phyloP scores from a whole-genome alignment of 257 asterid species.

The Henckelia pumila region DNA sequence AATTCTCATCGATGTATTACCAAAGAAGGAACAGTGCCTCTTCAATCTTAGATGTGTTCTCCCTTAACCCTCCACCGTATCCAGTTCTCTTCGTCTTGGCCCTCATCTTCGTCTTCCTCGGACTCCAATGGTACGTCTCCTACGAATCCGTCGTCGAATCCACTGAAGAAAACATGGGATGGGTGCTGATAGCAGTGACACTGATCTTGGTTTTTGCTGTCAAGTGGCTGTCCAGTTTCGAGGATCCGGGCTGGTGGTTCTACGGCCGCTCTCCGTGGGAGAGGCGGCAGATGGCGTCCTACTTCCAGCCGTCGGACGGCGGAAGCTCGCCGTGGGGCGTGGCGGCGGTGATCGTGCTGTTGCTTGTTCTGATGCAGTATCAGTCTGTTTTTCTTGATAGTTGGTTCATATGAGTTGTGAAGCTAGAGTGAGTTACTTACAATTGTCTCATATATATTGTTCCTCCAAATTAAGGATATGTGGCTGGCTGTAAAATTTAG shows the following conservation, averaged over 20 bases:
- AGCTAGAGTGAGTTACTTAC: too few species aligned
- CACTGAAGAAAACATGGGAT: slow-evolving; percentile 72
- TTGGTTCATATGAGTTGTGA: slow-evolving; percentile 48
- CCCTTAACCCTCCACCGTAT: slow-evolving; percentile 65
- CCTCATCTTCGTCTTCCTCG: slow-evolving; percentile 65
- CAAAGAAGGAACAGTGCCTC: slow-evolving; percentile 48
- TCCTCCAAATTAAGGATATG: too few species aligned
- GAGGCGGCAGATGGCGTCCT: slow-evolving; percentile 31
- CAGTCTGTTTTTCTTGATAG: slow-evolving; percentile 72
- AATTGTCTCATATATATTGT: too few species aligned
- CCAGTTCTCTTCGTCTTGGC: slow-evolving; percentile 69
- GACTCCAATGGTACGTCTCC: slow-evolving; percentile 76
- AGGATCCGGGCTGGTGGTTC: slow-evolving; percentile 36
- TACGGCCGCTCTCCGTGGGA: slow-evolving; percentile 51
- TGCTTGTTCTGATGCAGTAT: slow-evolving; percentile 63
- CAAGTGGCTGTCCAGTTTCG: slow-evolving; percentile 47
- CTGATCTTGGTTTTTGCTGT: slow-evolving; percentile 55
- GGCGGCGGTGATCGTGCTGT: slow-evolving; percentile 66
- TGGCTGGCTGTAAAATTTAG: too few species aligned
- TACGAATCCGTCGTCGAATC: slow-evolving; percentile 68
- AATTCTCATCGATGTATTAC: not conserved
- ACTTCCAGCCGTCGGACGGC: slow-evolving; percentile 24
- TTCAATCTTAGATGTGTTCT: slow-evolving; percentile 47
- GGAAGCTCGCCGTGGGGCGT: slow-evolving; percentile 90
- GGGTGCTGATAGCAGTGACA: slow-evolving; percentile 67